Base-by-base conservation (phyloP, 352 stramenopile species). In the Phytophthora sp. region DNA sequence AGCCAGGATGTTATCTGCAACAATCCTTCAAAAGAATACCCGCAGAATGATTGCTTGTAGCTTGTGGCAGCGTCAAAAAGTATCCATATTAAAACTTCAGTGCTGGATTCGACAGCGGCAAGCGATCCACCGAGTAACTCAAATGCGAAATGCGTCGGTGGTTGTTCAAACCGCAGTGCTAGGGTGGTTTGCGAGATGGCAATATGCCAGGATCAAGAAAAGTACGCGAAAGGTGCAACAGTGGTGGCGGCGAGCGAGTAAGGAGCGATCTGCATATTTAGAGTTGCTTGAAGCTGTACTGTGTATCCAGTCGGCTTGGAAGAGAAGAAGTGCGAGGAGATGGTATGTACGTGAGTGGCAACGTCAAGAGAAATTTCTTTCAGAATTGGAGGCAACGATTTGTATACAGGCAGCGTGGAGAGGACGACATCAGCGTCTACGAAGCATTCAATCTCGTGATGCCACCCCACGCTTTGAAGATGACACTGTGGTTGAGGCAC, bases 391-490 rank as follows among this genome's bases (percentile, higher is more conserved):
- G 44, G 76, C 79, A 2, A 51, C 69, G 1, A 69, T 83, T 37
- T 84, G 74, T 39, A 77, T 88, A 13, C 79, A 88, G 37, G 69
- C 71, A 4, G 52, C 68, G 15, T 89, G 79, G 79, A 64, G 75
- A 55, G 44, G 63, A 31, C 21, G 51, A 12, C 38, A 61, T 7
- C 46, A 71, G 3, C 58, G 32, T 30, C 26, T 38, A n/a, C 4
- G 39, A 13, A 26, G 28, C 12, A 23, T 37, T 21, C 32, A 27
- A 50, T 39, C 48, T 20, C 20, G 20, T 27, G 15, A 53, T 12
- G 2, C 20, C 12, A 46, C 34, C 8, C 27, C 42, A 37, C 23
- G 30, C 4, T 21, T 60, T 27, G 45, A 51, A 17, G 43, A 59
- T 39, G 64, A 66, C 15, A 66, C 17, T 32, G 31, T 52, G 9